A percentile compares a stretch with the other conserved stretches of the same genome.
phyloP scores from a whole-genome alignment of 306 rosid genomes.

The Pyrus pyrifolia region DNA sequence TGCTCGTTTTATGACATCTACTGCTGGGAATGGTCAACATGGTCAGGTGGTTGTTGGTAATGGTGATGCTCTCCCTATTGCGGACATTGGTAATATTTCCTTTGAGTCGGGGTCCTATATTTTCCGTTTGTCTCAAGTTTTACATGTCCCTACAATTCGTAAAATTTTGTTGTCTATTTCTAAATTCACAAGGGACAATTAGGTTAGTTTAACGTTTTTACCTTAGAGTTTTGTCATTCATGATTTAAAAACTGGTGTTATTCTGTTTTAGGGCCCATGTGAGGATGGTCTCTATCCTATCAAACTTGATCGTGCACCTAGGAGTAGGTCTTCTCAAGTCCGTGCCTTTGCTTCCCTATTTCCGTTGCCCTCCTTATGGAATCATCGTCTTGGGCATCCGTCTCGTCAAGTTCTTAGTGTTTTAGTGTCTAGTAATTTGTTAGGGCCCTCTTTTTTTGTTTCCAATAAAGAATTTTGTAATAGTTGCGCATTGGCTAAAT shows the following conservation, averaged over 20 bases:
- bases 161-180: neutral
- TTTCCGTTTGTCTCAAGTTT: neutral
- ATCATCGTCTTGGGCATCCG: neutral
- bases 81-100: neutral
- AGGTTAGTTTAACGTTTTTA: neutral
- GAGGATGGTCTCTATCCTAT: neutral
- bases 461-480: neutral
- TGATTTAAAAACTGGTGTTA: too few relatives aligned
- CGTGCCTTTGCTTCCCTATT: neutral
- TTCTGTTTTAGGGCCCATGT: neutral
- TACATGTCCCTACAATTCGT: neutral
- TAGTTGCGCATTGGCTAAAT: neutral
- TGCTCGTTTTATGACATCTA: neutral
- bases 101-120: neutral
- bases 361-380: fast-evolving
- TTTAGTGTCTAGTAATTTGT: neutral
- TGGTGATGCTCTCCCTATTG: neutral
- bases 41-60: neutral
- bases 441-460: too few relatives aligned
- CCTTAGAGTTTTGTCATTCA: neutral
- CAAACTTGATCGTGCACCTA: neutral
- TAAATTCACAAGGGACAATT: neutral
- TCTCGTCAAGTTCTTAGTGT: neutral
- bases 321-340: neutral
- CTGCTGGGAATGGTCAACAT: too few relatives aligned